A percentile compares a stretch with the other conserved stretches of the same genome.
Evolutionary conservation across 331 rosid genomes (phyloP).

Genomic region (Malus hybrid): DNA sequence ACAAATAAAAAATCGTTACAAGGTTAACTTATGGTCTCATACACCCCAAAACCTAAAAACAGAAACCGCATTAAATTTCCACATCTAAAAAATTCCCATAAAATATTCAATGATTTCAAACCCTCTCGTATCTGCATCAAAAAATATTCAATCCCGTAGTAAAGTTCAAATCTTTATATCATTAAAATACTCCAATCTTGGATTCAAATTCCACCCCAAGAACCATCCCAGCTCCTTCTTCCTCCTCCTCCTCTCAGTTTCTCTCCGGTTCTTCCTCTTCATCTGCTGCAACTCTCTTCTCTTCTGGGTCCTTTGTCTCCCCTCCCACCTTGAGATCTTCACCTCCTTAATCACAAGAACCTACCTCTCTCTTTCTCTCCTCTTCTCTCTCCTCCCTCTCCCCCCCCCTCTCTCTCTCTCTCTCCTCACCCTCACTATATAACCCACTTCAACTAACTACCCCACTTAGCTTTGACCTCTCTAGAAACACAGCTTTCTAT

Average conservation of each 20-base stretch:
- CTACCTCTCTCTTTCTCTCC: conserved; percentile 29
- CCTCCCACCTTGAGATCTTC: conserved; percentile 43
- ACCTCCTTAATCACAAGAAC: conserved; percentile 10
- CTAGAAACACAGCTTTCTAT: background rate
- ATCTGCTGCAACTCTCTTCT: background rate
- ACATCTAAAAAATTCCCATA: background rate
- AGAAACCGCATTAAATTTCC: conserved; percentile 5
- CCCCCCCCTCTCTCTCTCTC: background rate
- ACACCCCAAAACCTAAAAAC: background rate
- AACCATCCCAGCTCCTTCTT: conserved; percentile 35
- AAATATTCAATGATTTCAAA: background rate
- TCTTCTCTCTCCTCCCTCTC: background rate
- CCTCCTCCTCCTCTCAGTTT: conserved; percentile 18
- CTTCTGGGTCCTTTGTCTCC: background rate
- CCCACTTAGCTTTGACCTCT: background rate
- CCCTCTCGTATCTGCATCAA: background rate
- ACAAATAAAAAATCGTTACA: background rate
- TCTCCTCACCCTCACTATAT: background rate
- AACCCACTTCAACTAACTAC: background rate
- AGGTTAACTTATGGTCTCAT: conserved; percentile 48
- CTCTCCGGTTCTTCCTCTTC: background rate
- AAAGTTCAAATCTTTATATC: conserved; percentile 14
- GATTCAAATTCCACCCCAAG: conserved; percentile 24
- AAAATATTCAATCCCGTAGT: conserved; percentile 8
- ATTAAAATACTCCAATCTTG: conserved; percentile 10